A percentile compares a stretch with the other conserved stretches of the same genome.
Evolutionary conservation across 108 stramenopile species (phyloP).

Genomic region (Licmophora abbreviata): DNA sequence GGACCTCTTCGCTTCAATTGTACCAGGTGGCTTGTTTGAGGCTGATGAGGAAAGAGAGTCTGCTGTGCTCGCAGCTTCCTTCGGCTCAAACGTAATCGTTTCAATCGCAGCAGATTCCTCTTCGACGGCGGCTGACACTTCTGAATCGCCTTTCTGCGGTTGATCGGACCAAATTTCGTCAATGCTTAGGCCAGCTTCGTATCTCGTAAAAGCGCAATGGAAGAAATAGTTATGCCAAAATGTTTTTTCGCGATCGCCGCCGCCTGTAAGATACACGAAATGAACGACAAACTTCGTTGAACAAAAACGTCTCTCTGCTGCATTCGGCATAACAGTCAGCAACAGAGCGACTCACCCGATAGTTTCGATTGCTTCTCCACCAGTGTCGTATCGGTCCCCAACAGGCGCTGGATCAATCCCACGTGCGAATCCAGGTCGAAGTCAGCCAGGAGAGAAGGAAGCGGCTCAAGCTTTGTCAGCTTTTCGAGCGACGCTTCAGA

Average conservation of each 20-base stretch:
- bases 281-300: no score
- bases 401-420: slow-evolving; percentile 66
- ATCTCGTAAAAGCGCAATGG: slow-evolving; percentile 80
- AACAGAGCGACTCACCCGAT: slow-evolving; percentile 20
- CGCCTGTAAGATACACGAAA: slow-evolving; percentile 30
- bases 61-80: not conserved
- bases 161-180: slow-evolving; percentile 86
- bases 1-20: slow-evolving; percentile 3
- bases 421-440: slow-evolving; percentile 84
- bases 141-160: slow-evolving; percentile 4
- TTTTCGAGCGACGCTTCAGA: slow-evolving; percentile 17
- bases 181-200: slow-evolving; percentile 77
- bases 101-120: slow-evolving; percentile 8
- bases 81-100: slow-evolving; percentile 12
- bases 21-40: slow-evolving; percentile 7
- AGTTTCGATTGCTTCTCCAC: slow-evolving; percentile 56
- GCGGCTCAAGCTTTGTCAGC: slow-evolving; percentile 55
- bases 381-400: slow-evolving; percentile 58
- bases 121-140: not conserved
- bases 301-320: not conserved
- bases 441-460: slow-evolving; percentile 55
- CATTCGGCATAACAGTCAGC: not conserved
- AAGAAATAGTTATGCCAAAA: slow-evolving; percentile 87
- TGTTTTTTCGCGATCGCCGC: slow-evolving; percentile 50
- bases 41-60: slow-evolving; percentile 1